phyloP scores from a whole-genome alignment of 768 basidiomycete genomes.

The Calocera cornea region DNA sequence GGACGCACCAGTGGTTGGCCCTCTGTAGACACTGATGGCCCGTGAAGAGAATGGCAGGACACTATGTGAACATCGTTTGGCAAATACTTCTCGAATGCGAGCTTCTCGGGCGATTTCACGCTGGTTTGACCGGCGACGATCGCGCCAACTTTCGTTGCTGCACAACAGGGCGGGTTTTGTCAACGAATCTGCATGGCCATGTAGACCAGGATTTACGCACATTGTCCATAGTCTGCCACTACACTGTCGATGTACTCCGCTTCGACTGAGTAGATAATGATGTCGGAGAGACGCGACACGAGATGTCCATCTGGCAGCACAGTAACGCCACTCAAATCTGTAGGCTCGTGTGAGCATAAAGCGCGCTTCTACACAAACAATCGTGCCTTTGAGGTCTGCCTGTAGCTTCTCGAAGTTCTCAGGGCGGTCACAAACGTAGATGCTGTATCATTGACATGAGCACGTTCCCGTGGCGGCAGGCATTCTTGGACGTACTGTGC shows the following conservation, averaged over 20 bases:
- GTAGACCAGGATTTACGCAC: slow-evolving; percentile 34
- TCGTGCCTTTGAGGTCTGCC: slow-evolving; percentile 41
- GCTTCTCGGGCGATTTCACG: slow-evolving; percentile 86
- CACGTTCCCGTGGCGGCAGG: background rate
- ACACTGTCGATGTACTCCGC: slow-evolving; percentile 74
- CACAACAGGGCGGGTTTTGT: background rate
- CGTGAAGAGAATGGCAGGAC: slow-evolving; percentile 89
- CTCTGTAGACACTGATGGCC: slow-evolving; percentile 71
- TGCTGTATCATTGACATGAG: slow-evolving; percentile 33
- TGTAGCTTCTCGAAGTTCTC: slow-evolving; percentile 53
- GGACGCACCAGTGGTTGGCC: slow-evolving; percentile 75
- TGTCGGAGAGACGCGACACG: slow-evolving; percentile 80
- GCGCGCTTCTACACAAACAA: background rate
- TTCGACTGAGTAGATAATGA: slow-evolving; percentile 90
- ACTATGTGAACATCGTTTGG: slow-evolving; percentile 79
- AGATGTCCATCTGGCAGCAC: slow-evolving; percentile 70
- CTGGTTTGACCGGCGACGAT: slow-evolving; percentile 93
- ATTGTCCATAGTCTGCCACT: slow-evolving; percentile 85
- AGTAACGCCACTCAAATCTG: slow-evolving; percentile 47
- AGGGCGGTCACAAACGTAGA: slow-evolving; percentile 79
- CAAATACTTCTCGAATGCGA: slow-evolving; percentile 77
- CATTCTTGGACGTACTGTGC: slow-evolving; percentile 42
- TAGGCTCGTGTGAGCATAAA: slow-evolving; percentile 1
- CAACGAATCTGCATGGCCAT: background rate
- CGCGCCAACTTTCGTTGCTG: slow-evolving; percentile 84